These are phyloP conservation scores for Rhizophora apiculata DNA, from an alignment of 345 rosid genomes.

Conservation along the genomic window DNA sequence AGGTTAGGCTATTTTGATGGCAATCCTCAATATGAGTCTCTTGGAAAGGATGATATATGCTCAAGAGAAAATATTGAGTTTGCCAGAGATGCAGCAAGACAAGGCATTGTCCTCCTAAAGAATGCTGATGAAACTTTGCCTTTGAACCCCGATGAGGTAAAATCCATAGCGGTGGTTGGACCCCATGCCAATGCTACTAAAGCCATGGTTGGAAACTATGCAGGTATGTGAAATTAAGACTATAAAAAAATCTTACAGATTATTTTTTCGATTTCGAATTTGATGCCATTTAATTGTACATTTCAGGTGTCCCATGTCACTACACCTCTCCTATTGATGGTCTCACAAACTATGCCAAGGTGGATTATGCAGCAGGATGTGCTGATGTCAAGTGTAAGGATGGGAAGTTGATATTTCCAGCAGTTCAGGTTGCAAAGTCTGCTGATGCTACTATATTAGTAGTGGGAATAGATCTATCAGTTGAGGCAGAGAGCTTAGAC, in stretches of 20 bases:
- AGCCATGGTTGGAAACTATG: slow-evolving; percentile 60
- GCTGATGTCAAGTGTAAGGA: slow-evolving; percentile 40
- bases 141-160: slow-evolving; percentile 5
- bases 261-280: neutral
- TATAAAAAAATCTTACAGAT: too few relatives aligned
- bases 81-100: slow-evolving; percentile 52
- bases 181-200: slow-evolving; percentile 52
- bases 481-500: slow-evolving; percentile 58
- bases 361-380: slow-evolving; percentile 42
- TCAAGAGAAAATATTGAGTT: slow-evolving; percentile 31
- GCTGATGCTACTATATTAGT: slow-evolving; percentile 52
- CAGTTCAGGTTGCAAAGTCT: slow-evolving; percentile 28
- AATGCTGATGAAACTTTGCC: slow-evolving; percentile 39
- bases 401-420: slow-evolving; percentile 31
- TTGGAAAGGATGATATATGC: slow-evolving; percentile 42
- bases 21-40: slow-evolving; percentile 26
- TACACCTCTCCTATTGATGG: slow-evolving; percentile 46
- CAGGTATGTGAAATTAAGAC: slow-evolving; percentile 28
- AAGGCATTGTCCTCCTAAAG: slow-evolving; percentile 58
- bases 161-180: slow-evolving; percentile 44
- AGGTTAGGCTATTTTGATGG: slow-evolving; percentile 69
- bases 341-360: slow-evolving; percentile 25
- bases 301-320: slow-evolving; percentile 47
- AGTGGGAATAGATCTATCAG: slow-evolving; percentile 40
- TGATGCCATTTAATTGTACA: neutral